Percentiles rank a stretch among this genome's conserved stretches.
phyloP scores from a whole-genome alignment of 2,329 filamentous ascomycete species.

The Alternaria brassicae region DNA sequence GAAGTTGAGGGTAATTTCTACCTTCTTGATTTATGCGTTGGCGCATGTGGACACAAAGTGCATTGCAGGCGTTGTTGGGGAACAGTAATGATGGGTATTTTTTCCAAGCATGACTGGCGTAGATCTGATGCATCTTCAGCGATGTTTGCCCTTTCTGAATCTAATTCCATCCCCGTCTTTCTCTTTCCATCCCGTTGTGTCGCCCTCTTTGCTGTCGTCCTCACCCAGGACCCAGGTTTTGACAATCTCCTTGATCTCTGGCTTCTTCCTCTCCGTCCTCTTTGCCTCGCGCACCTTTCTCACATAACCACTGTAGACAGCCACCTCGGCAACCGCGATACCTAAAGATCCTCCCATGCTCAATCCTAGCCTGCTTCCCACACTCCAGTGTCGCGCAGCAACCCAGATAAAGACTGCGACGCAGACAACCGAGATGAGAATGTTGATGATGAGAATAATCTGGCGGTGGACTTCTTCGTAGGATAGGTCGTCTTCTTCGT shows the following conservation, averaged over 20 bases:
- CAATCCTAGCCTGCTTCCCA: conserved; percentile 72
- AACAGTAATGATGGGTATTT: background rate
- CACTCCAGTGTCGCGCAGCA: conserved; percentile 76
- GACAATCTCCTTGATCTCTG: conserved; percentile 72
- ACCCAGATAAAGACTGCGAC: conserved; percentile 80
- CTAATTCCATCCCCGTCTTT: conserved; percentile 45
- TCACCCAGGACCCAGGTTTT: conserved; percentile 70
- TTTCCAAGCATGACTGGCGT: conserved; percentile 12
- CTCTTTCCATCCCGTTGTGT: conserved; percentile 24
- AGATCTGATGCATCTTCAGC: conserved; percentile 38
- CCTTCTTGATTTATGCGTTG: conserved; percentile 7
- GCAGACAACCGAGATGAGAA: conserved; percentile 83
- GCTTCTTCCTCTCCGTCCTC: conserved; percentile 64
- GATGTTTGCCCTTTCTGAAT: conserved; percentile 55
- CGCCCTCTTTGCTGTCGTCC: conserved; percentile 20
- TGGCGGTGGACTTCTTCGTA: conserved; percentile 81
- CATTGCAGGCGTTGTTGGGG: conserved; percentile 31
- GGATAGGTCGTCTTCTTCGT: conserved; percentile 67
- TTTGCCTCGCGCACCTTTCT: conserved; percentile 74
- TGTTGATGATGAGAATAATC: conserved; percentile 84
- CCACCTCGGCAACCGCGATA: conserved; percentile 78
- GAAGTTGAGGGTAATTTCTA: background rate
- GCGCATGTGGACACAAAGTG: conserved; percentile 17
- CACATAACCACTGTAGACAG: conserved; percentile 77
- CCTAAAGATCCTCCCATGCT: conserved; percentile 73